Conservation (phyloP, 2,329 filamentous ascomycete species). For the Fusarium pininemorale region DNA sequence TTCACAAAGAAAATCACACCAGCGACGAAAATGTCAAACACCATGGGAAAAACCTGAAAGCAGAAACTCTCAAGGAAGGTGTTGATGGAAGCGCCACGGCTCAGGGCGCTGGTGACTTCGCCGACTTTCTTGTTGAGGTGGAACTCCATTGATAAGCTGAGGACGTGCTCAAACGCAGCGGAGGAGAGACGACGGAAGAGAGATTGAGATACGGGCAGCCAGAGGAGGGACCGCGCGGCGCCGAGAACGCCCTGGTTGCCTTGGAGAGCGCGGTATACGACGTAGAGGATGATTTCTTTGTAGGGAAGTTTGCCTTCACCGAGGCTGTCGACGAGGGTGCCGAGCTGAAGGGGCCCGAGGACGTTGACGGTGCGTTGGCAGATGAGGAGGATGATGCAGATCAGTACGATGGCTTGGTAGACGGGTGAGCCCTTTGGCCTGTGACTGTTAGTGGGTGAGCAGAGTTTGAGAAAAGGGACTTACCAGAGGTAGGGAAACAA, state of each 20-base stretch:
- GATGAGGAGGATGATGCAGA: constrained; percentile 54
- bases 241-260: constrained; percentile 57
- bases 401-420: constrained; percentile 52
- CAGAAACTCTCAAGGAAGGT: constrained; percentile 59
- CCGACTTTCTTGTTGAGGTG: constrained; percentile 62
- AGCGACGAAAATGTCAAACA: constrained; percentile 60
- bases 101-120: constrained; percentile 60
- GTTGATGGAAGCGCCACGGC: constrained; percentile 58
- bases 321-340: constrained; percentile 51
- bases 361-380: constrained; percentile 56
- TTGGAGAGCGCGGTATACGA: constrained; percentile 56
- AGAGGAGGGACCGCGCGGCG: constrained; percentile 54
- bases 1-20: constrained; percentile 56
- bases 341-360: constrained; percentile 54
- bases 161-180: constrained; percentile 59
- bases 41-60: constrained; percentile 61
- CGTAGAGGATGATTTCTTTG: constrained; percentile 54
- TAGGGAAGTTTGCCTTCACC: constrained; percentile 54
- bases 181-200: constrained; percentile 54
- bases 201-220: constrained; percentile 58
- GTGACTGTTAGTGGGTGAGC: constrained; percentile 5
- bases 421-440: constrained; percentile 54
- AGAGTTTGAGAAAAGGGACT: too few relatives aligned
- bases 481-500: constrained; percentile 58
- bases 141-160: constrained; percentile 59